These are phyloP conservation scores for Saccharomycopsis hybrid DNA, from an alignment of 1,139 yeast species.

Conservation along the genomic window DNA sequence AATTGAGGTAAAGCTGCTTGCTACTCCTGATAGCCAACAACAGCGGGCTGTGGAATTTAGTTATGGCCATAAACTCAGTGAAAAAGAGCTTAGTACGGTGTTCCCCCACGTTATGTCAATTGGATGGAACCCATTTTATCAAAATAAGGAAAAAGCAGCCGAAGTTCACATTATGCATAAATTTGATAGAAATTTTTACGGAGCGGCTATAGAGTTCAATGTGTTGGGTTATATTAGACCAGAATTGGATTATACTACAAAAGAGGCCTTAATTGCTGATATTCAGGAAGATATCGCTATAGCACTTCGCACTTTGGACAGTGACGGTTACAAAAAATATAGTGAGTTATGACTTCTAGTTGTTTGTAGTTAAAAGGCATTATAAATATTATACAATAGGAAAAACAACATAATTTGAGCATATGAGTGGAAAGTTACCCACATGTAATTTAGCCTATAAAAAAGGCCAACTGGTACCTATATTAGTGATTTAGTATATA, in stretches of 20 bases:
- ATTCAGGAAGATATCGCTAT: constrained; percentile 73
- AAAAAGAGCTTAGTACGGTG: constrained; percentile 37
- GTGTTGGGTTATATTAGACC: constrained; percentile 89
- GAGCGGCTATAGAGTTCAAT: constrained; percentile 62
- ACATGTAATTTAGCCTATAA: too few species aligned
- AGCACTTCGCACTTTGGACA: constrained; percentile 45
- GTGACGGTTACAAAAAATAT: not conserved
- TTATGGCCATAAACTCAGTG: constrained; percentile 48
- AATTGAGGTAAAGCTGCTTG: not conserved
- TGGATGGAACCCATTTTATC: constrained; percentile 93
- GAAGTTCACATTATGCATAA: constrained; percentile 84
- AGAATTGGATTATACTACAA: constrained; percentile 78
- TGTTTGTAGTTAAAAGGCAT: too few species aligned
- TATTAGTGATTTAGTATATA: too few species aligned
- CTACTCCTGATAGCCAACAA: constrained; percentile 1
- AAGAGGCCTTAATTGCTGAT: constrained; percentile 81
- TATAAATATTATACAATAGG: too few species aligned
- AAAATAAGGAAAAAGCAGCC: constrained; percentile 70
- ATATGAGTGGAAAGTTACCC: too few species aligned
- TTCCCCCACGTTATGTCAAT: constrained; percentile 92
- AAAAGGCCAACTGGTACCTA: too few species aligned
- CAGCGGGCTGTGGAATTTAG: constrained; percentile 45
- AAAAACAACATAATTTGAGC: too few species aligned
- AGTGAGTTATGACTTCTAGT: too few species aligned
- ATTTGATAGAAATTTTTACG: constrained; percentile 66